Evolutionary conservation across 192 early-diverging fungal species (phyloP).

Genomic region (Rhizophagus sp.): DNA sequence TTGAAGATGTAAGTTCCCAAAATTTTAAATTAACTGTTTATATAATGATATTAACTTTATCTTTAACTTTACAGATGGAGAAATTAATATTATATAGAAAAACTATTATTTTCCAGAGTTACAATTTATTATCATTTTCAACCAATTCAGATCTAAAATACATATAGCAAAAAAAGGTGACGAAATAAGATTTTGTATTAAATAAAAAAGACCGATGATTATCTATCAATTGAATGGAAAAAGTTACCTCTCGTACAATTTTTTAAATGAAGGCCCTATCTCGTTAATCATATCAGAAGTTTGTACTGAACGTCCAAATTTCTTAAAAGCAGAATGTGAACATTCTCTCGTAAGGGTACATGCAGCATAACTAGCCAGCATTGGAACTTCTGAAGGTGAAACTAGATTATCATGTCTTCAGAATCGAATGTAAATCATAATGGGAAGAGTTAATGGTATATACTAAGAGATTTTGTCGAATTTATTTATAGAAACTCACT

Average conservation of each 20-base stretch:
- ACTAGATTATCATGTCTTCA: conserved; percentile 42
- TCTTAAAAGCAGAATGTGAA: conserved; percentile 58
- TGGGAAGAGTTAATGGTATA: neutral
- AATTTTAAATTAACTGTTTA: neutral
- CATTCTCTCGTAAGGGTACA: conserved; percentile 55
- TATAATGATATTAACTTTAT: neutral
- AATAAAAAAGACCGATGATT: no score
- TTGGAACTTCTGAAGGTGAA: conserved; percentile 37
- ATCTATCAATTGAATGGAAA: neutral
- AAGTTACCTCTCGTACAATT: conserved; percentile 1
- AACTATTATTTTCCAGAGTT: no score
- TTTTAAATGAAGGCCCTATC: conserved; percentile 50
- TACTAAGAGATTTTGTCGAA: neutral
- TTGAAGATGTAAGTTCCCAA: conserved; percentile 75
- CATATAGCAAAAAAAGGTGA: no score
- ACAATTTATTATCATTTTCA: no score
- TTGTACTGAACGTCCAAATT: conserved; percentile 60
- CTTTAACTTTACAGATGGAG: neutral
- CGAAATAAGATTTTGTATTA: no score
- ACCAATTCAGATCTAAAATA: no score
- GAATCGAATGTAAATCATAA: conserved; percentile 2
- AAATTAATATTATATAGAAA: neutral
- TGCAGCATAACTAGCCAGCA: conserved; percentile 72
- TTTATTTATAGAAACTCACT: conserved; percentile 40
- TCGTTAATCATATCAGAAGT: conserved; percentile 64